Percentiles rank a stretch among this genome's conserved stretches.
These are phyloP conservation scores for Corynespora cassiicola DNA, from an alignment of 2,329 filamentous ascomycete genomes.

Conservation along the genomic window DNA sequence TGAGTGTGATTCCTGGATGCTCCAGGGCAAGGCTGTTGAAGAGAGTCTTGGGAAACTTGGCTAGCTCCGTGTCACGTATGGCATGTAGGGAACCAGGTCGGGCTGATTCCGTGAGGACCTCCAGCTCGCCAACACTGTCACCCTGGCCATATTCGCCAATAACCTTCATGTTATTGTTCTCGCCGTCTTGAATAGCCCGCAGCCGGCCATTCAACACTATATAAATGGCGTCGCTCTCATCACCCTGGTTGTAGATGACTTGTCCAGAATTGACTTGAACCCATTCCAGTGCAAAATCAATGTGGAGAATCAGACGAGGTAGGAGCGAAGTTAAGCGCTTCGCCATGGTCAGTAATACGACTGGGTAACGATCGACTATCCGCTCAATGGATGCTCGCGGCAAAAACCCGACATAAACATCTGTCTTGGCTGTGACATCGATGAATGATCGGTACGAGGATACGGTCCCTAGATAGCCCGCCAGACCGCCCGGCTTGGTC, in stretches of 20 bases:
- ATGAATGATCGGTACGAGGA: conserved; percentile 97
- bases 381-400: conserved; percentile 85
- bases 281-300: conserved; percentile 98
- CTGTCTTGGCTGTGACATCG: conserved; percentile 95
- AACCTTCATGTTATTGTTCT: conserved; percentile 82
- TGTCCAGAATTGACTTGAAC: conserved; percentile 95
- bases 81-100: conserved; percentile 93
- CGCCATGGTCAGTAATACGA: conserved; percentile 92
- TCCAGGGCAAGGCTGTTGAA: conserved; percentile 98
- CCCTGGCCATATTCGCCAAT: conserved; percentile 95
- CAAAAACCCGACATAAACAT: conserved; percentile 97
- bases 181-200: conserved; percentile 80
- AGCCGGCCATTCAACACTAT: conserved; percentile 94
- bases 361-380: conserved; percentile 90
- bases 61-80: conserved; percentile 94
- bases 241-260: conserved; percentile 89
- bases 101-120: conserved; percentile 92
- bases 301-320: conserved; percentile 89
- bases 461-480: conserved; percentile 92
- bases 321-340: conserved; percentile 90
- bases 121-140: conserved; percentile 95
- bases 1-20: conserved; percentile 97
- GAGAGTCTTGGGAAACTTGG: conserved; percentile 92
- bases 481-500: conserved; percentile 92
- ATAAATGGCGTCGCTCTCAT: conserved; percentile 98